Conservation (phyloP, 2,329 filamentous ascomycete genomes). For the Lasiodiplodia gonubiensis region DNA sequence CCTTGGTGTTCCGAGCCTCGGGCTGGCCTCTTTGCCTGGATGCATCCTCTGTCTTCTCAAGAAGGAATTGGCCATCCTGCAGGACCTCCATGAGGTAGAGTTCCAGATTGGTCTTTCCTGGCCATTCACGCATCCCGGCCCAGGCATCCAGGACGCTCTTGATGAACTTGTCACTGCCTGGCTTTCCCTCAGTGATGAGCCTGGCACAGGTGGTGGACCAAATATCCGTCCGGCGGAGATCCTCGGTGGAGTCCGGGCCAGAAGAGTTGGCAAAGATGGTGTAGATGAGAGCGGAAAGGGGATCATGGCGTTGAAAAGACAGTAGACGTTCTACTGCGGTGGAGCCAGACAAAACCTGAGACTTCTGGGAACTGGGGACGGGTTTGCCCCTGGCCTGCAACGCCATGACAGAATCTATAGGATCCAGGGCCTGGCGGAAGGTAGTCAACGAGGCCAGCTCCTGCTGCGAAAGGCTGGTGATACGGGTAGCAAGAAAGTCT, state of each 20-base stretch:
- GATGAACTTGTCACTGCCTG: constrained; percentile 78
- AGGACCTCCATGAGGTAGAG: constrained; percentile 94
- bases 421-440: constrained; percentile 78
- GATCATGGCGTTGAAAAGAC: constrained; percentile 87
- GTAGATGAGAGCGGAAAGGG: constrained; percentile 82
- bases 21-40: constrained; percentile 69
- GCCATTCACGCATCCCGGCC: constrained; percentile 87
- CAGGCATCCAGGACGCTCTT: constrained; percentile 86
- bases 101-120: constrained; percentile 86
- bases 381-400: constrained; percentile 63
- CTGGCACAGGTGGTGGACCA: constrained; percentile 89
- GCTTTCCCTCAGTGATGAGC: constrained; percentile 77
- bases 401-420: constrained; percentile 81
- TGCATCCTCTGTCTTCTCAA: constrained; percentile 81
- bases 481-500: constrained; percentile 82
- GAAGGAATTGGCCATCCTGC: constrained; percentile 87
- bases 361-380: constrained; percentile 55
- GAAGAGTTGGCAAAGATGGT: constrained; percentile 88
- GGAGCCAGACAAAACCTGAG: constrained; percentile 55
- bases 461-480: constrained; percentile 74
- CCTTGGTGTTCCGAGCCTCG: constrained; percentile 75
- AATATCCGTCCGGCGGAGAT: constrained; percentile 77
- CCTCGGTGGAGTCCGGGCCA: constrained; percentile 80
- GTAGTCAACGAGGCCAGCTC: constrained; percentile 80
- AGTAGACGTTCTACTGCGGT: constrained; percentile 81